A percentile compares a stretch with the other conserved stretches of the same genome.
phyloP scores from a whole-genome alignment of 192 early-diverging fungal species.

The Coemansia brasiliensis region DNA sequence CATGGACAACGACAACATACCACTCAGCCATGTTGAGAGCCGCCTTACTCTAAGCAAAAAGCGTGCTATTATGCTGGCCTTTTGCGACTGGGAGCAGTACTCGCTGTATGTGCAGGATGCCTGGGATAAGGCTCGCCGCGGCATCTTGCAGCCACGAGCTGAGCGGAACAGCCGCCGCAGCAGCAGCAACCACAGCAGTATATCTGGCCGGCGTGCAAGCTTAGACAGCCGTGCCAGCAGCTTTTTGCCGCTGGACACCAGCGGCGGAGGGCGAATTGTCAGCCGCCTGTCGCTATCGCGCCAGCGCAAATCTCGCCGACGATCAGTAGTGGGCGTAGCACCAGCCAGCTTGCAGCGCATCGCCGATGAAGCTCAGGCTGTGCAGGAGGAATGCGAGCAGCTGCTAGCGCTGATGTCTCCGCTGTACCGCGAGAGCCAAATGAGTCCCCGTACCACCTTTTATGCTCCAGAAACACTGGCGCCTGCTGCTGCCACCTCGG shows the following conservation, averaged over 20 bases:
- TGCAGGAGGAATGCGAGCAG: conserved; percentile 48
- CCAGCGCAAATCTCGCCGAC: conserved; percentile 47
- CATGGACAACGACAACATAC: conserved; percentile 55
- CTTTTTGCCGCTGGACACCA: conserved; percentile 6
- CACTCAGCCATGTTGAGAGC: conserved; percentile 29
- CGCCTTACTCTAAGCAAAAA: conserved; percentile 53
- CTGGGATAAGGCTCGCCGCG: conserved; percentile 49
- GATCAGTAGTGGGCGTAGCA: conserved; percentile 48
- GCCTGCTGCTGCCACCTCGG: not conserved
- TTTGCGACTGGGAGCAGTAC: conserved; percentile 59
- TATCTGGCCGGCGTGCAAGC: conserved; percentile 16
- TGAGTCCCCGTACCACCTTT: conserved; percentile 27
- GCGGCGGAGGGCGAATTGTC: conserved; percentile 2
- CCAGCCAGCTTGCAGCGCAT: conserved; percentile 55
- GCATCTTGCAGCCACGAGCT: conserved; percentile 32
- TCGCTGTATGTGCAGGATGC: conserved; percentile 54
- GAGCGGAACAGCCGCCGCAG: conserved; percentile 33
- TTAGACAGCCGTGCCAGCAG: conserved; percentile 23
- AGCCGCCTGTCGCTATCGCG: conserved; percentile 40
- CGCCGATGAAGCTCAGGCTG: conserved; percentile 36
- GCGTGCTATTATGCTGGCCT: conserved; percentile 55
- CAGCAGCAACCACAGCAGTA: conserved; percentile 13
- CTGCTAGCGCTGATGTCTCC: conserved; percentile 50
- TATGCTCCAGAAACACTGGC: conserved; percentile 4
- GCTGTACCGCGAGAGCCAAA: conserved; percentile 35